Evolutionary conservation across 2,329 filamentous ascomycete species (phyloP), one percentile per base, ranked within the genome.

Genomic region (Amauroascus verrucosus): DNA sequence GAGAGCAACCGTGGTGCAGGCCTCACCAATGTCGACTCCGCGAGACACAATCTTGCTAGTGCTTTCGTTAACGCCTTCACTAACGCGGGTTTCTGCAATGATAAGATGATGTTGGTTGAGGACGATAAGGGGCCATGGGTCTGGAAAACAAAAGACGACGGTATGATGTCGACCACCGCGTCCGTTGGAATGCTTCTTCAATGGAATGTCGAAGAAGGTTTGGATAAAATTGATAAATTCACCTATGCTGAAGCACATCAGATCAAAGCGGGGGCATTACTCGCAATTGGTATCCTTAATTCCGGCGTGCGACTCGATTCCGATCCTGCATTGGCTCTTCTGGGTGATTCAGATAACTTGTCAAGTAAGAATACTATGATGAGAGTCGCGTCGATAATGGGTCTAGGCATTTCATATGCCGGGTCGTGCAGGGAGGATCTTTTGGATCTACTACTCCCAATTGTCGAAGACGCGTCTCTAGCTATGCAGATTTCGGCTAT

Each of bases 101-200:
- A 98, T 70, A 97, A 96, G 77, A 86, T 98, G 81, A 96, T 98
- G 91, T 76, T 97, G 54, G 84, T 88, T 40, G 85, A 93, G 18
- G 84, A 87, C 55, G 84, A 89, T 58, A 94, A 95, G 74, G 84
- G 86, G 62, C 87, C 85, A 58, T 98, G 93, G 91, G 88, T 98
- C 3, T 98, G 89, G 88, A 98, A 97, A 76, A 97, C 94, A 18
- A 98, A 98, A 72, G 89, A 94, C 40, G 90, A 96, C 64, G 93
- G 93, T 59, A 95, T 95, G 89, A 79, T 95, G 71, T 97, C 93
- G 1, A 96, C 91, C 0, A 86, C 94, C 37, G 94, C 94, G 3
- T 97, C 93, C 0, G 74, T 96, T 61, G 93, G 93, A 65, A 91
- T 93, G 63, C 77, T 98, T 16, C 77, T 95, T 66, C 80, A 95